phyloP scores from a whole-genome alignment of 331 rosid species.

The Phaseolus coccineus region DNA sequence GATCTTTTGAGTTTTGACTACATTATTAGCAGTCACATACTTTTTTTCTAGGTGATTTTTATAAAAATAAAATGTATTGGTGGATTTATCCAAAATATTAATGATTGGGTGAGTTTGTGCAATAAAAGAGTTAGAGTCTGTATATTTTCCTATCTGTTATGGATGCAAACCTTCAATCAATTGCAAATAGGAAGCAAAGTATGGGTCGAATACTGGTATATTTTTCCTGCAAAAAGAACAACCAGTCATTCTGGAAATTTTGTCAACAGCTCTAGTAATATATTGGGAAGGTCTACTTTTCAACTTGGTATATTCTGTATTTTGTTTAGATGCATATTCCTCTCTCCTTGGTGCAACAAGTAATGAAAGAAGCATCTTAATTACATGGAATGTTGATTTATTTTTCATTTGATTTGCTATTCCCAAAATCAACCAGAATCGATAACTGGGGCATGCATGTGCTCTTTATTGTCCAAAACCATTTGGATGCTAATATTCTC shows the following conservation, averaged over 20 bases:
- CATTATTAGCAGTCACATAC: not conserved
- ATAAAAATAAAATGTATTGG: not conserved
- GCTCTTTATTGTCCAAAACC: not conserved
- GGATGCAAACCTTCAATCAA: not conserved
- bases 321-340: not conserved
- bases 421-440: slow-evolving; percentile 5
- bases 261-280: not conserved
- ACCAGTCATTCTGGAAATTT: not conserved
- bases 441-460: not conserved
- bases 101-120: not conserved
- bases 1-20: not conserved
- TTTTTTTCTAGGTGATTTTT: not conserved
- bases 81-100: not conserved
- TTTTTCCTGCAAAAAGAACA: not conserved
- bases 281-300: not conserved
- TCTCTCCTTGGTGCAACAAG: not conserved
- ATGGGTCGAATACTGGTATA: not conserved
- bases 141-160: not conserved
- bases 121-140: not conserved
- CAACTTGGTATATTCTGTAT: not conserved
- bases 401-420: slow-evolving; percentile 12
- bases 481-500: not conserved
- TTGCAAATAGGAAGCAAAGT: not conserved
- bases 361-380: slow-evolving; percentile 12
- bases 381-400: not conserved